Evolutionary conservation across 2,329 filamentous ascomycete species (phyloP), one percentile per base, ranked within the genome.

Genomic region (Botrytis tulipae): DNA sequence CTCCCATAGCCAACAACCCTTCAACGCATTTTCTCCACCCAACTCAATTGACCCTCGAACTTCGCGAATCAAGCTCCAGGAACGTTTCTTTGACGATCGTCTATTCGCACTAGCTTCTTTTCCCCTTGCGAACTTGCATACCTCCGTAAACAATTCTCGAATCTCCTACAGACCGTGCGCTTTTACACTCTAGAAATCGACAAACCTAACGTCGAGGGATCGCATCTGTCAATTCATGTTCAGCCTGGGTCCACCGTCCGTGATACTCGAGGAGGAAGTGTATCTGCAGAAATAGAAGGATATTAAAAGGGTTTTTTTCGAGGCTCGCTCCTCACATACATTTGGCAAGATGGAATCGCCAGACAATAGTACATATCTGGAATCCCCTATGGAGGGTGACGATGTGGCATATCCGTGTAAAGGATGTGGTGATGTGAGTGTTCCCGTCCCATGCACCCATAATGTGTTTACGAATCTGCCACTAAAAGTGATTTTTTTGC

Each of bases 331-430:
- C 67, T 57, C 51, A 65, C 75, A 66, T 20, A 69, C 48, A 74
- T 65, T 70, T 66, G 66, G 76, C 59, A 80, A 54, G 59, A 88
- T 89, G 87, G 87, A 89, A 75, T 87, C 86, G 74, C 86, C 86
- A 66, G 84, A 84, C 59, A 83, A 84, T 74, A 87, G 86, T 78
- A 44, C 46, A 20, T 72, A 72, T 72, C 84, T 87, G 75, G 88
- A 90, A 76, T 88, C 84, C 79, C 79, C 80, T 59, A 79, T 79
- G 76, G 93, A 97, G 75, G 87, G 88, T 76, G 94, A 97, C 79
- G 94, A 97, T 82, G 87, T 92, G 74, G 85, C 87, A 77, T 97
- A 93, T 81, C 93, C 93, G 75, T 97, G 94, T 86, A 97, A 97
- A 86, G 94, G 93, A 74, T 97, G 94, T 84, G 94, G 94, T 85